Evolutionary conservation across 2,329 filamentous ascomycete species (phyloP).

Genomic region (Leptographium flavum): DNA sequence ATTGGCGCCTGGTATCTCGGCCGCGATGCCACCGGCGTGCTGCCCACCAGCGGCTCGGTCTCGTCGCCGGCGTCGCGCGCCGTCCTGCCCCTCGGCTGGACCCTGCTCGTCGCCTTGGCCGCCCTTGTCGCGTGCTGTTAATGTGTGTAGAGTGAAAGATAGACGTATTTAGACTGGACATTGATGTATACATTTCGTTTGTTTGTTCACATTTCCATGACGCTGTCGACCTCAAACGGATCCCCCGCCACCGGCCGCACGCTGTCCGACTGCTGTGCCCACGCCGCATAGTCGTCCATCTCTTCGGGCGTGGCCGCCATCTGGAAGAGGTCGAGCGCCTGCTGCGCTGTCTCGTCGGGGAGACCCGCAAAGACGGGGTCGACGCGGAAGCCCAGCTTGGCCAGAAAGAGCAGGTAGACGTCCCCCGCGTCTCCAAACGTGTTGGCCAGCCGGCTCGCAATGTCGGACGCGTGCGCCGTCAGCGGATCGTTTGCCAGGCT

Average conservation of each 20-base stretch:
- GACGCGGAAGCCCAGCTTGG: slow-evolving; percentile 63
- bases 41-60: slow-evolving; percentile 16
- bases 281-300: slow-evolving; percentile 20
- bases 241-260: neutral
- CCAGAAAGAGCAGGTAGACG: slow-evolving; percentile 68
- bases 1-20: slow-evolving; percentile 71
- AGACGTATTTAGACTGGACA: too few relatives aligned
- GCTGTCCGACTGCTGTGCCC: slow-evolving; percentile 11
- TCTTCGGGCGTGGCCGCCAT: slow-evolving; percentile 65
- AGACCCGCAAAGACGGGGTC: slow-evolving; percentile 48
- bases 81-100: neutral
- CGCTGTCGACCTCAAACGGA: neutral
- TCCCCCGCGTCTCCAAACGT: slow-evolving; percentile 57
- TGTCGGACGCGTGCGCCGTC: slow-evolving; percentile 36
- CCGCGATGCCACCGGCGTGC: slow-evolving; percentile 28
- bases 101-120: neutral
- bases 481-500: slow-evolving; percentile 33
- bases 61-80: neutral
- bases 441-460: slow-evolving; percentile 55
- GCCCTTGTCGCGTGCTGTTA: neutral
- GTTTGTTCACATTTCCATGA: neutral
- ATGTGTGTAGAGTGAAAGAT: too few relatives aligned
- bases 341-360: slow-evolving; percentile 56
- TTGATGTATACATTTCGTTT: neutral
- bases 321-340: slow-evolving; percentile 71